Evolutionary conservation across 208 protist genomes (phyloP), one percentile per base, ranked within the genome.

Genomic region (Acanthamoeba culbertsoni): DNA sequence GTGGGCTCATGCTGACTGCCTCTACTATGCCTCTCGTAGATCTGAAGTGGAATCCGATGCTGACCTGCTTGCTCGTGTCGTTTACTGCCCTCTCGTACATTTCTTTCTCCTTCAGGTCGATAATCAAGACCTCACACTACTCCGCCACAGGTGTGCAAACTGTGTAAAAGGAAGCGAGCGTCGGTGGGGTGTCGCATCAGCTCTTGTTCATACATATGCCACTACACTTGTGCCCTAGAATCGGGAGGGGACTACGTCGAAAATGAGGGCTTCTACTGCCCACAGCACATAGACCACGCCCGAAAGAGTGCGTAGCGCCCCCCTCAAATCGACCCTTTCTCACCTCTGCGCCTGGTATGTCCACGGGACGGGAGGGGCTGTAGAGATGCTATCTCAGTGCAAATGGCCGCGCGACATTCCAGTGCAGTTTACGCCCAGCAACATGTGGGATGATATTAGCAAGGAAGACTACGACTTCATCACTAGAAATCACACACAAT

Each of bases 191-290:
- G 84, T n/a, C 33, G 23, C 2, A 31, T 91, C 10, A 42, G 16
- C 31, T 7, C 28, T 12, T 91, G 84, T 35, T 28, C 40, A 42
- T 73, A 91, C 37, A 68, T 68, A 35, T 91, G 57, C 53, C 84
- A 91, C 84, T 68, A 68, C n/a, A 45, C 84, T 3, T 91, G 84
- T 26, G 84, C 84, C 51, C n/a, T 71, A 16, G 43, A 45, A 0
- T 91, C 84, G 28, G 84, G 84, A 14, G 84, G 84, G 3, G 84
- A 91, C 10, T 73, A 37, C 28, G 40, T 68, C n/a, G 84, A 91
- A 6, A 31, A 31, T n/a, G 51, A 20, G 8, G 84, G 84, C 53
- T 91, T 91, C 57, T 71, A 91, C 84, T 91, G 84, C 57, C 55
- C 57, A 5, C 14, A 20, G 8, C 84, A 91, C 28, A 23, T 91